Evolutionary conservation across 305 asterid genomes (phyloP).

Genomic region (Plantago lanceolata): DNA sequence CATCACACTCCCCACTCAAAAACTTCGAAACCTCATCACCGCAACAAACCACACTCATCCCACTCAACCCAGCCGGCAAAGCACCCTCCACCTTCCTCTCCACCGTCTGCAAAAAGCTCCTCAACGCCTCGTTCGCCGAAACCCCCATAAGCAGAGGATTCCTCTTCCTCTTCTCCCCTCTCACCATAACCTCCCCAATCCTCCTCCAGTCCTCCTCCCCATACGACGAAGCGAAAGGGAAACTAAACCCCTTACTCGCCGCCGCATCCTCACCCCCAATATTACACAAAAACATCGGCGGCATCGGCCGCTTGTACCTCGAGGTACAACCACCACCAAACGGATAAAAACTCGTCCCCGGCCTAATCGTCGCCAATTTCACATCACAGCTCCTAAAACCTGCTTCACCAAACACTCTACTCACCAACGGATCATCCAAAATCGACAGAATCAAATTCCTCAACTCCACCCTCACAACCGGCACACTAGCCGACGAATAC

Average conservation of each 20-base stretch:
- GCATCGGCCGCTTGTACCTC: conserved; percentile 48
- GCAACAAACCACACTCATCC: conserved; percentile 44
- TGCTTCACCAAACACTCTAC: conserved; percentile 83
- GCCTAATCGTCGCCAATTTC: conserved; percentile 58
- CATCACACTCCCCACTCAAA: conserved; percentile 52
- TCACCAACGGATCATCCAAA: conserved; percentile 86
- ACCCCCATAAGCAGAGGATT: conserved; percentile 73
- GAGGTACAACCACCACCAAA: conserved; percentile 49
- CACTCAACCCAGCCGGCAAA: conserved; percentile 43
- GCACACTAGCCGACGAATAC: conserved; percentile 42
- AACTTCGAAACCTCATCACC: conserved; percentile 51
- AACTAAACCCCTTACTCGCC: conserved; percentile 40
- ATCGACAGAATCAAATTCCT: conserved; percentile 61
- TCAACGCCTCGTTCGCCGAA: conserved; percentile 51
- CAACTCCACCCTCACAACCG: conserved; percentile 76
- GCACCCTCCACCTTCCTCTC: conserved; percentile 29
- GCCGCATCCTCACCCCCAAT: conserved; percentile 23
- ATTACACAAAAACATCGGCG: conserved; percentile 61
- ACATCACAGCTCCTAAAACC: conserved; percentile 81
- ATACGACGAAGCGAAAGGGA: conserved; percentile 63
- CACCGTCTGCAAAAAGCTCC: conserved; percentile 48
- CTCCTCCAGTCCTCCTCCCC: conserved; percentile 56
- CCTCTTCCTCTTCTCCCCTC: conserved; percentile 42
- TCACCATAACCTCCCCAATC: conserved; percentile 58
- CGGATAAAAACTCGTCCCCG: conserved; percentile 37